Conservation (phyloP, 2,329 filamentous ascomycete genomes). For the Botrytis paeoniae region DNA sequence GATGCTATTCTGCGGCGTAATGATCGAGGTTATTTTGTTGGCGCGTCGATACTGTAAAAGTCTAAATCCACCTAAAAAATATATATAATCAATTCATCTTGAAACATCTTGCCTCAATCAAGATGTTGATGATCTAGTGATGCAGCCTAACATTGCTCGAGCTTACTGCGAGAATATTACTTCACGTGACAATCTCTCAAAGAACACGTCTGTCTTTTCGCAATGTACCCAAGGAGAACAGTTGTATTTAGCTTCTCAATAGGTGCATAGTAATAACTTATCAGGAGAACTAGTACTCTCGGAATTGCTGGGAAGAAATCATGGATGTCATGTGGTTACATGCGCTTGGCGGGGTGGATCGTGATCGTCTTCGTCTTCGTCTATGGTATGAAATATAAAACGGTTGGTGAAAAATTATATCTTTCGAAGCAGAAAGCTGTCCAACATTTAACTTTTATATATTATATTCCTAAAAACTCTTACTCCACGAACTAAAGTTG, state of each 20-base stretch:
- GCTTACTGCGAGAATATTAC: neutral
- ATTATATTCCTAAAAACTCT: neutral
- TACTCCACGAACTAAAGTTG: neutral
- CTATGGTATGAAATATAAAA: neutral
- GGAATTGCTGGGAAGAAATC: neutral
- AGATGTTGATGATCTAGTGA: neutral
- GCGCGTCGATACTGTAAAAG: neutral
- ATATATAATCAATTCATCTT: neutral
- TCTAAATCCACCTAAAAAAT: too few relatives aligned
- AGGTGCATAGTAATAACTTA: rapidly evolving
- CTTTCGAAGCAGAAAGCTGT: too few relatives aligned
- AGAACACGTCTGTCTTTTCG: neutral
- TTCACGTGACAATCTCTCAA: neutral
- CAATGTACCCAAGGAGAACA: neutral
- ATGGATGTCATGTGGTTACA: neutral
- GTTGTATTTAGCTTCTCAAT: neutral
- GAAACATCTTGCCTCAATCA: neutral
- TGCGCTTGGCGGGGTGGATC: neutral
- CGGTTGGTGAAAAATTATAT: neutral
- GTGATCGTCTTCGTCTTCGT: neutral
- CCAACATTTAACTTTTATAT: neutral
- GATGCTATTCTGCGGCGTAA: neutral
- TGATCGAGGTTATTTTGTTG: neutral
- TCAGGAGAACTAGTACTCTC: neutral
- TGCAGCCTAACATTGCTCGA: too few relatives aligned